These are phyloP conservation scores for Sugiyamaella paludigena DNA, from an alignment of 1,139 yeast genomes.

Conservation along the genomic window DNA sequence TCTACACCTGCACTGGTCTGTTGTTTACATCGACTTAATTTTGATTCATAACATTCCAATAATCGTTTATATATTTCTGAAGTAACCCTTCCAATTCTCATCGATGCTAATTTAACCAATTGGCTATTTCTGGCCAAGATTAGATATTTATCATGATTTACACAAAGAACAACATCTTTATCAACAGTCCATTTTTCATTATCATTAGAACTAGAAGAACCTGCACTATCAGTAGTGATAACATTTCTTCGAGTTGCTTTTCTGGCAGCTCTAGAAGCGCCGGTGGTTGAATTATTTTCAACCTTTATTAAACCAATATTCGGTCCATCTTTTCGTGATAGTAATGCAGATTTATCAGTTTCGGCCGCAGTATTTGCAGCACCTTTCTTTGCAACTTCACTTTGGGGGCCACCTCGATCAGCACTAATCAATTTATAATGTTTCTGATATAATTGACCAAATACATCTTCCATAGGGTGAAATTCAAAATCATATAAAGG, in stretches of 20 bases:
- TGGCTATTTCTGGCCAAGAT: constrained; percentile 65
- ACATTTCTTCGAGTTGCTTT: constrained; percentile 1
- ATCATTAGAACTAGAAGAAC: not conserved
- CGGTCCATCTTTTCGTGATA: constrained; percentile 35
- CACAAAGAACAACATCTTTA: constrained; percentile 49
- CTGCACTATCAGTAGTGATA: not conserved
- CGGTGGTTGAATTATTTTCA: constrained; percentile 2
- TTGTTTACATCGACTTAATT: constrained; percentile 32
- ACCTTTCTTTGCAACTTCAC: constrained; percentile 33
- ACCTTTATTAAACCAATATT: constrained; percentile 26
- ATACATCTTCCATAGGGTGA: constrained; percentile 38
- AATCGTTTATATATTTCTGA: constrained; percentile 63
- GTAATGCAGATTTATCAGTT: constrained; percentile 40
- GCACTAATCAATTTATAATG: constrained; percentile 18
- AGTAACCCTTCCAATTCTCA: constrained; percentile 68
- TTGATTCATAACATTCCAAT: constrained; percentile 54
- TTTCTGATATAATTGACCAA: constrained; percentile 26
- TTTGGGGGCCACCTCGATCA: constrained; percentile 22
- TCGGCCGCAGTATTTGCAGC: constrained; percentile 53
- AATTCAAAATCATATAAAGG: constrained; percentile 44
- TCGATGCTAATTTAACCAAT: constrained; percentile 59
- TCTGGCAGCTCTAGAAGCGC: not conserved
- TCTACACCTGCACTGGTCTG: constrained; percentile 30
- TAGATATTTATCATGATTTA: constrained; percentile 66
- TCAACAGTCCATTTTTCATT: constrained; percentile 25